Evolutionary conservation across 2,329 filamentous ascomycete species (phyloP).

Genomic region (Neofusicoccum ribis): DNA sequence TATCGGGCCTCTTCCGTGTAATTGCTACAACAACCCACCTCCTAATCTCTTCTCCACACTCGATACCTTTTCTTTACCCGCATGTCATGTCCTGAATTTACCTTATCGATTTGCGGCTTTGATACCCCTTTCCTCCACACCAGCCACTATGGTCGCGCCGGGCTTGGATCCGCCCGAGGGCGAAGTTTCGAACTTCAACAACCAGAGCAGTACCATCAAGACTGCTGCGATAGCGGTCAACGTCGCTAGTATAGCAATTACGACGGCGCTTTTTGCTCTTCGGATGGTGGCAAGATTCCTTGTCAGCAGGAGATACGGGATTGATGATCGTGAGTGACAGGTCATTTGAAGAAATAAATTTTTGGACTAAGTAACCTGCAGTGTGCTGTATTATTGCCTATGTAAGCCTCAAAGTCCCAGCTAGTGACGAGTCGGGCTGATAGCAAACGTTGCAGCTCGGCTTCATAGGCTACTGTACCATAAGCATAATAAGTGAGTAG

Average conservation of each 20-base stretch:
- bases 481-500: not conserved
- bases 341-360: too few species aligned
- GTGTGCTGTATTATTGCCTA: not conserved
- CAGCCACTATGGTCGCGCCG: not conserved
- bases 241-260: conserved; percentile 37
- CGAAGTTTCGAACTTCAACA: conserved; percentile 23
- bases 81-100: not conserved
- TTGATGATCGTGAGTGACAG: conserved; percentile 37
- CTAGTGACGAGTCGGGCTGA: not conserved
- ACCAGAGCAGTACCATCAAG: conserved; percentile 25
- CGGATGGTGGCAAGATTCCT: conserved; percentile 34
- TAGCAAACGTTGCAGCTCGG: not conserved
- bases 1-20: not conserved
- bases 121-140: not conserved
- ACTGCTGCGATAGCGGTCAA: conserved; percentile 40
- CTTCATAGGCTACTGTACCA: conserved; percentile 36
- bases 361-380: not conserved
- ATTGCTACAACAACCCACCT: not conserved
- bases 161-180: conserved; percentile 23
- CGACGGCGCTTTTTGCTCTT: conserved; percentile 32
- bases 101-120: not conserved
- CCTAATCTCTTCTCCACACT: not conserved
- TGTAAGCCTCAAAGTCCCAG: not conserved
- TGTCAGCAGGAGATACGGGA: conserved; percentile 32
- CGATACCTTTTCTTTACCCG: not conserved